A percentile compares a stretch with the other conserved stretches of the same genome.
These are phyloP conservation scores for Cyberlindnera maritima DNA, from an alignment of 805 yeast species.

Conservation along the genomic window DNA sequence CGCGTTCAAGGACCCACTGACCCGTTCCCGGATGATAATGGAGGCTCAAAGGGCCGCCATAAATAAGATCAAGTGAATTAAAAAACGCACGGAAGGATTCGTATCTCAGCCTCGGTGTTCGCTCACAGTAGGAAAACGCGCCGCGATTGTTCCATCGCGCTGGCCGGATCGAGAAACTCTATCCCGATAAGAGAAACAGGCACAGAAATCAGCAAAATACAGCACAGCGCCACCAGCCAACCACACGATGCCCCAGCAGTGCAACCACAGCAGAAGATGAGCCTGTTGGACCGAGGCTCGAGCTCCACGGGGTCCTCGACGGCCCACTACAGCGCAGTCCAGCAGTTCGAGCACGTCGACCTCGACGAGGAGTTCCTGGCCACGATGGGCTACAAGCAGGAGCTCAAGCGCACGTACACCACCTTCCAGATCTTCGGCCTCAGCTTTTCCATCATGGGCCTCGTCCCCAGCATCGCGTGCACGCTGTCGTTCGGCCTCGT, in stretches of 20 bases:
- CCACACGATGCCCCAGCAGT: too few species aligned
- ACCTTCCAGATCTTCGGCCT: conserved; percentile 63
- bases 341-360: conserved; percentile 5
- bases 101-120: too few species aligned
- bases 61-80: conserved; percentile 15
- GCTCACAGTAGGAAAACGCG: too few species aligned
- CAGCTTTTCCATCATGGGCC: conserved; percentile 65
- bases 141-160: not conserved
- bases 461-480: conserved; percentile 58
- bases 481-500: conserved; percentile 45
- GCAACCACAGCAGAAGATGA: too few species aligned
- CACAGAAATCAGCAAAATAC: too few species aligned
- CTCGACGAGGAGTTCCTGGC: conserved; percentile 18
- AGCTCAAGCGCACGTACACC: conserved; percentile 54
- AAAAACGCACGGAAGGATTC: not conserved
- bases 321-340: not conserved
- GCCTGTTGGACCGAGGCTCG: conserved; percentile 1
- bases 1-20: conserved; percentile 2
- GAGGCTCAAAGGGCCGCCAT: conserved; percentile 29
- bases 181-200: not conserved
- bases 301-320: not conserved
- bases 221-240: too few species aligned
- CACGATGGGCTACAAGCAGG: conserved; percentile 62
- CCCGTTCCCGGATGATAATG: conserved; percentile 10
- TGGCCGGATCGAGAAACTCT: conserved; percentile 6